Conservation (phyloP, 208 protist species). For the Phytomonas francai region DNA sequence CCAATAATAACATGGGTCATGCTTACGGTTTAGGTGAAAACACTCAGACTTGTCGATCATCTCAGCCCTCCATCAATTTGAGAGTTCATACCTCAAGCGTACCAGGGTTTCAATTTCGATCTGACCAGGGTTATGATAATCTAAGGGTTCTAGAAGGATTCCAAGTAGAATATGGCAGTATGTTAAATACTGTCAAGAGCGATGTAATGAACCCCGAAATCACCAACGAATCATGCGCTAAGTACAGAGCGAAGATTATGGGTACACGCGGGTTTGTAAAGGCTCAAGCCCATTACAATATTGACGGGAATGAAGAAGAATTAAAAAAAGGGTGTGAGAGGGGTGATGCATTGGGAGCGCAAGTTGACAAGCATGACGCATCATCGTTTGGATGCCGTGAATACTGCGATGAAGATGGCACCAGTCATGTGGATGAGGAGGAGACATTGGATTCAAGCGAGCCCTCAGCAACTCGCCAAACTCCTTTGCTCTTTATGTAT, state of each 20-base stretch:
- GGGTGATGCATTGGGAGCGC: neutral
- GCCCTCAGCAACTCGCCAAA: neutral
- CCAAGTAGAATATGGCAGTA: neutral
- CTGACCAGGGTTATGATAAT: neutral
- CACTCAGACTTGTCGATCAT: neutral
- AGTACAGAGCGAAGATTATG: neutral
- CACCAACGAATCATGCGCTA: neutral
- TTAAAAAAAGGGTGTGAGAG: neutral
- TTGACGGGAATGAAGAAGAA: neutral
- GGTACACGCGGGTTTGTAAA: neutral
- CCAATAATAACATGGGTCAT: neutral
- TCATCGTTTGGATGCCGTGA: neutral
- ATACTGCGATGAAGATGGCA: neutral
- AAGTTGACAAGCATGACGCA: neutral
- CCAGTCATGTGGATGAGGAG: neutral
- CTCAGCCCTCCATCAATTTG: neutral
- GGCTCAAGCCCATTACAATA: neutral
- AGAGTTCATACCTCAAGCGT: neutral
- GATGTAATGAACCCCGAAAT: neutral
- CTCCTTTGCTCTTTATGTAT: constrained; percentile 1
- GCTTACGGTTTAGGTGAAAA: neutral
- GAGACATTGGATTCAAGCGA: neutral
- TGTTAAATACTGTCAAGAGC: neutral
- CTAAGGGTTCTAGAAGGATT: neutral
- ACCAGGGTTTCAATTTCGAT: neutral